These are phyloP conservation scores for Cercophora sp. DNA, from an alignment of 495 filamentous ascomycete species.

Conservation along the genomic window DNA sequence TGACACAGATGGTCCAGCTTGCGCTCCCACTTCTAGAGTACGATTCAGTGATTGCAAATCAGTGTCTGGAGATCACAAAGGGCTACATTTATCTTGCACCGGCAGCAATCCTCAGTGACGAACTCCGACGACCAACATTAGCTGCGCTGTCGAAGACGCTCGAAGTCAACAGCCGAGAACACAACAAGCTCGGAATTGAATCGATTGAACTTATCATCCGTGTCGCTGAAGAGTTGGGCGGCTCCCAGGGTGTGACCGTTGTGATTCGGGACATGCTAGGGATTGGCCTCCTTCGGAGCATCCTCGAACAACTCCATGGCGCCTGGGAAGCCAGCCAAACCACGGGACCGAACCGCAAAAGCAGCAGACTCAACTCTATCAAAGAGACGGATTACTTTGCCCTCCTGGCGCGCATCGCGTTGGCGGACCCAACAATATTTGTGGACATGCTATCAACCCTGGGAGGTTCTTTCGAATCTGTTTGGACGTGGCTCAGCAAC, in stretches of 20 bases:
- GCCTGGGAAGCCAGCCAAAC: slow-evolving; percentile 70
- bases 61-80: slow-evolving; percentile 64
- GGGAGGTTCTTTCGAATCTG: slow-evolving; percentile 39
- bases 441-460: slow-evolving; percentile 51
- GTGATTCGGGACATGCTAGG: slow-evolving; percentile 66
- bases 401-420: slow-evolving; percentile 73
- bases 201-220: slow-evolving; percentile 70
- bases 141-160: slow-evolving; percentile 56
- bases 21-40: slow-evolving; percentile 69
- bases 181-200: slow-evolving; percentile 60
- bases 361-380: slow-evolving; percentile 58
- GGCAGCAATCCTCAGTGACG: slow-evolving; percentile 62
- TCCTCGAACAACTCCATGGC: slow-evolving; percentile 68
- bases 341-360: slow-evolving; percentile 66
- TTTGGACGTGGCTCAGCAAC: slow-evolving; percentile 67
- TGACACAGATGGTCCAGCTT: slow-evolving; percentile 62
- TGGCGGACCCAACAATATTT: slow-evolving; percentile 65
- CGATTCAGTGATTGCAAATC: slow-evolving; percentile 46
- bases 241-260: slow-evolving; percentile 58
- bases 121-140: slow-evolving; percentile 55
- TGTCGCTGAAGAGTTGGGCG: slow-evolving; percentile 63
- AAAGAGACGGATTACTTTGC: slow-evolving; percentile 78
- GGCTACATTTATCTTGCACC: slow-evolving; percentile 80
- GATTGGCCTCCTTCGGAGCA: slow-evolving; percentile 58
- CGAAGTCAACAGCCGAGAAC: slow-evolving; percentile 57